phyloP scores from a whole-genome alignment of 1,284 basidiomycete genomes.

The Xanthoconium separans region DNA sequence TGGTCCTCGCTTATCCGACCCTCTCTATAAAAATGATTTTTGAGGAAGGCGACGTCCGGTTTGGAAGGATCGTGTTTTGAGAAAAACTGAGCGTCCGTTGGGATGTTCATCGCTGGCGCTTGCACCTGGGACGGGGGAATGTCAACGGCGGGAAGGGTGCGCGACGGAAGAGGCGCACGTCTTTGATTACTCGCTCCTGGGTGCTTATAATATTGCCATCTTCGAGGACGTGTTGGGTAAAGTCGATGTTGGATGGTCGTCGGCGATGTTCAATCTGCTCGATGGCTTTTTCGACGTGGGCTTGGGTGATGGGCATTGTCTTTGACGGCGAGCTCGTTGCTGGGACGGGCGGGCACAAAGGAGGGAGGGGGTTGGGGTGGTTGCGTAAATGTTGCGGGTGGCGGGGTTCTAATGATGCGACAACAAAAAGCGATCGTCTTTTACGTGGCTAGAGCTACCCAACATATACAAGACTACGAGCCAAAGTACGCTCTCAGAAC shows the following conservation, averaged over 20 bases:
- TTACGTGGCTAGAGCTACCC: slow-evolving; percentile 11
- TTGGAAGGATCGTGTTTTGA: slow-evolving; percentile 80
- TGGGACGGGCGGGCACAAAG: slow-evolving; percentile 7
- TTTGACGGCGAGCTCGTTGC: slow-evolving; percentile 1
- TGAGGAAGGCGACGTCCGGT: slow-evolving; percentile 95
- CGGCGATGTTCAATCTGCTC: slow-evolving; percentile 68
- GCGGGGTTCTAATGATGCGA: slow-evolving; percentile 32
- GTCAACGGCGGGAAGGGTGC: slow-evolving; percentile 14
- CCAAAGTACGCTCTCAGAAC: slow-evolving; percentile 80
- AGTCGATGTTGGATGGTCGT: slow-evolving; percentile 76
- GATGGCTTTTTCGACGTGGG: slow-evolving; percentile 73
- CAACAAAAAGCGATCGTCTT: slow-evolving; percentile 1
- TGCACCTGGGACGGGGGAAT: slow-evolving; percentile 61
- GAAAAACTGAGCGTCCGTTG: slow-evolving; percentile 94
- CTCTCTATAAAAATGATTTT: slow-evolving; percentile 99
- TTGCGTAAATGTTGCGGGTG: slow-evolving; percentile 15
- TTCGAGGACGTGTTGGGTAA: slow-evolving; percentile 85
- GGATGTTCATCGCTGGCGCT: slow-evolving; percentile 91
- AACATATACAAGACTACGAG: background rate
- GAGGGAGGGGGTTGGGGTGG: background rate
- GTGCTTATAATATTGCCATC: slow-evolving; percentile 86
- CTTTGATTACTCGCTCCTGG: slow-evolving; percentile 83
- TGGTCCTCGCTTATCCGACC: slow-evolving; percentile 90
- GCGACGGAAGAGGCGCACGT: slow-evolving; percentile 46
- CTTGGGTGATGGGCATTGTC: slow-evolving; percentile 41